These are phyloP conservation scores for Apiotrichum montevideense DNA, from an alignment of 1,284 basidiomycete species.

Conservation along the genomic window DNA sequence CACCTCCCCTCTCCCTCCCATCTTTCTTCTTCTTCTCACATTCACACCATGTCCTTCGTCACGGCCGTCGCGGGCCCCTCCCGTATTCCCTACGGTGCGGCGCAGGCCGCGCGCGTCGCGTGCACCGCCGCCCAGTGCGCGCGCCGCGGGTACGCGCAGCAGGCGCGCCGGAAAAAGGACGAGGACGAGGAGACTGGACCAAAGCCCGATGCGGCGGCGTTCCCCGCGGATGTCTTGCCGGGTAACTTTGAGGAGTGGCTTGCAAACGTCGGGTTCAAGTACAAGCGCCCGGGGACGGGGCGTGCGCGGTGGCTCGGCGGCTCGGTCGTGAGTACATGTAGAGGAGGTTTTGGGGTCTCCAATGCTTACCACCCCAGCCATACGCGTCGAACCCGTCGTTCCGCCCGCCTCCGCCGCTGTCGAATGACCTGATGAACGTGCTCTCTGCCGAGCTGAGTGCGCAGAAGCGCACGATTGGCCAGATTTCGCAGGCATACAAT, in stretches of 20 bases:
- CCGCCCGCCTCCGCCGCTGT: constrained; percentile 43
- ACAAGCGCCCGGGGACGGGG: constrained; percentile 19
- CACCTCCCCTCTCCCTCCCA: not conserved
- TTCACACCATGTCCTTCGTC: not conserved
- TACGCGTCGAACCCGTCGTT: constrained; percentile 44
- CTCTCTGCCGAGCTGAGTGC: constrained; percentile 26
- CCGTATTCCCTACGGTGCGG: constrained; percentile 11
- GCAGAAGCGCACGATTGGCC: constrained; percentile 24
- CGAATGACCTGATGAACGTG: constrained; percentile 33
- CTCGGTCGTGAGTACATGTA: constrained; percentile 27
- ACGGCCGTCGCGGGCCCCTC: constrained; percentile 22
- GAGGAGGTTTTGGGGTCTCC: constrained; percentile 1
- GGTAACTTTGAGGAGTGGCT: constrained; percentile 1
- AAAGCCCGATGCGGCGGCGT: not conserved
- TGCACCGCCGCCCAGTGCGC: not conserved
- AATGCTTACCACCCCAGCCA: constrained; percentile 25
- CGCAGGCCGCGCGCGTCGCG: not conserved
- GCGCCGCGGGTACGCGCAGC: not conserved
- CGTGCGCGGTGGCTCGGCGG: constrained; percentile 43
- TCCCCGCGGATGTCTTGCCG: not conserved
- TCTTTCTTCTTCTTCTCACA: not conserved
- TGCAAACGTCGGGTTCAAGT: constrained; percentile 8
- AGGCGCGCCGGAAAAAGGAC: not conserved
- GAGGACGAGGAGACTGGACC: not conserved
- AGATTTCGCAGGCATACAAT: constrained; percentile 35